Base-by-base conservation (phyloP, 78 protist species). In the Paratrimastix pyriformis region DNA sequence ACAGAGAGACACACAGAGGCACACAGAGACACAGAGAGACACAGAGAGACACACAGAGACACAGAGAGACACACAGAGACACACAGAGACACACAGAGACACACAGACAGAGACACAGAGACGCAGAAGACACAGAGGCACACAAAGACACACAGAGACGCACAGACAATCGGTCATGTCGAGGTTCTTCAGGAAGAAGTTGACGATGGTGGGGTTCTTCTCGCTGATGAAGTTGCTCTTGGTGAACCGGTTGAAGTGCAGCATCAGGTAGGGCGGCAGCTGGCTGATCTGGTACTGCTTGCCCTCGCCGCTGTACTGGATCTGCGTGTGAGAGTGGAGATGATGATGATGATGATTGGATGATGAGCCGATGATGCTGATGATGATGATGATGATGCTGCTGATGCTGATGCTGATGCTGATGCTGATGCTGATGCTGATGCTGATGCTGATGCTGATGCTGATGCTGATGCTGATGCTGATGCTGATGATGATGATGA, bases 231-330 rank as follows among this genome's bases (percentile, higher is more conserved):
- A 87, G 52, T 79, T 82, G 60, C 94, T 90, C 57, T 87, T 83
- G 2, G 78, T 64, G 80, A 94, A 94, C 21, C 98, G 81, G 68
- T 89, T 86, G 75, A 93, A 52, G 59, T 74, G 54, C 29, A 94
- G 30, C 11, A 93, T 75, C 30, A 94, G 86, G 62, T 90, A 94
- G 8, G 38, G 39, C n/a, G 98, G 98, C 48, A 89, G 64, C 42
- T 44, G 29, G 1, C 35, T 58, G 4, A 92, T 18, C n/a, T 24
- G 43, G 65, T 77, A 91, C 21, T 35, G 37, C 45, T 75, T 85
- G 30, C 43, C 35, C 8, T 84, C 88, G 29, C 88, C 76, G 9
- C n/a, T 15, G 55, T 50, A 21, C 15, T 15, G 32, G 55, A 15
- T 50, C 15, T 13, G 55, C 13, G 55, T 50, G 32, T 50, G 13